These are phyloP conservation scores for Calvatia gigantea DNA, from an alignment of 768 basidiomycete genomes.

Conservation along the genomic window DNA sequence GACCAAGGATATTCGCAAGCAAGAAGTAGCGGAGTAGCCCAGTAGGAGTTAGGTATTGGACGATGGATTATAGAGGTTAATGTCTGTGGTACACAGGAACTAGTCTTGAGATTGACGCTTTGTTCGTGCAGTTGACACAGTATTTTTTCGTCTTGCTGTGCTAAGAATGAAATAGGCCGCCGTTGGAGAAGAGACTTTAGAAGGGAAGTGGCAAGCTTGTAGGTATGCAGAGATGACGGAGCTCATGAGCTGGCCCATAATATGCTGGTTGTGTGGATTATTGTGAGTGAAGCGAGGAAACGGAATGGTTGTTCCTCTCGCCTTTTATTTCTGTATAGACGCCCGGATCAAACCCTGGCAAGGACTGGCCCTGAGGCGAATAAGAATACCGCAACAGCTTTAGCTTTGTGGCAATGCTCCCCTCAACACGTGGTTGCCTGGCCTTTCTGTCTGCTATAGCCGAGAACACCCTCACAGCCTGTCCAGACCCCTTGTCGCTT, in stretches of 20 bases:
- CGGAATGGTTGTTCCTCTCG: neutral
- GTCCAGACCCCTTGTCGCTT: neutral
- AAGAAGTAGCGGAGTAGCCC: constrained; percentile 69
- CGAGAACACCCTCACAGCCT: neutral
- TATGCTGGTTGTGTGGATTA: neutral
- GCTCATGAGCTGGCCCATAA: constrained; percentile 4
- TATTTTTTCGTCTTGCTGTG: neutral
- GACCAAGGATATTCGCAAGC: constrained; percentile 84
- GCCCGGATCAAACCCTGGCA: neutral
- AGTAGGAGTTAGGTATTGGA: constrained; percentile 83
- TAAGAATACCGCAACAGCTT: neutral
- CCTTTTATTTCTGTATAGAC: constrained; percentile 3
- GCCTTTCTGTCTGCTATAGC: neutral
- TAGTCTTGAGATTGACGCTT: too few species aligned
- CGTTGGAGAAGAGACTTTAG: neutral
- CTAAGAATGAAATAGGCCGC: neutral
- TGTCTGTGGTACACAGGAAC: neutral
- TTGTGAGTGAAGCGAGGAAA: neutral
- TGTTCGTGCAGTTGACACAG: neutral
- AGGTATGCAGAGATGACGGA: neutral
- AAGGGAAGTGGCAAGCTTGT: neutral
- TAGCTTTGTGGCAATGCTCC: neutral
- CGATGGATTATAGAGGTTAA: constrained; percentile 29
- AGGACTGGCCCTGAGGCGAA: neutral
- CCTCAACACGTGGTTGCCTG: neutral